These are phyloP conservation scores for Solanum chiquidenum DNA, from an alignment of 257 asterid genomes.

Conservation along the genomic window DNA sequence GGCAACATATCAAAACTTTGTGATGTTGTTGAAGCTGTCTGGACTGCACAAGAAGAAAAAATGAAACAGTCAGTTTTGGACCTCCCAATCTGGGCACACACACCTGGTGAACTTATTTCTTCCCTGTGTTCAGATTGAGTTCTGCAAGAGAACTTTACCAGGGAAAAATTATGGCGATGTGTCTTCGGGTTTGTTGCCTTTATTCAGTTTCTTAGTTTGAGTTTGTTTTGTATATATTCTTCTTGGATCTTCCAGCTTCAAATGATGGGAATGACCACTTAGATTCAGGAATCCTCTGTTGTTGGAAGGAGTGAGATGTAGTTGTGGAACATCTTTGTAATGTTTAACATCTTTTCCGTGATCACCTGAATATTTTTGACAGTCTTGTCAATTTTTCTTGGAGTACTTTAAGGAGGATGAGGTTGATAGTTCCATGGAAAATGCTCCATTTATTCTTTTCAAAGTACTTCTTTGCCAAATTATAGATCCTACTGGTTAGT, in stretches of 20 bases:
- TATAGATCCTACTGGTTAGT: neutral
- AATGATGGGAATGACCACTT: neutral
- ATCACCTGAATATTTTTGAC: neutral
- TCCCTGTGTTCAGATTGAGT: conserved; percentile 33
- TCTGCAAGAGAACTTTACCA: neutral
- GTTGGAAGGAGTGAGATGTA: neutral
- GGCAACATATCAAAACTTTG: conserved; percentile 33
- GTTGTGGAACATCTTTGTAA: neutral
- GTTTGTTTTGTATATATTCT: neutral
- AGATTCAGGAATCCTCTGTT: neutral
- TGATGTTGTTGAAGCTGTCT: conserved; percentile 46
- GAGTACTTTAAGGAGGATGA: neutral
- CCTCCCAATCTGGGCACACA: conserved; percentile 60
- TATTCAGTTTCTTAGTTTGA: neutral
- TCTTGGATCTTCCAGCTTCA: neutral
- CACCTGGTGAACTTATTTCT: conserved; percentile 44
- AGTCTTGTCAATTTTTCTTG: neutral
- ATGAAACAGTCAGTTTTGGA: conserved; percentile 31
- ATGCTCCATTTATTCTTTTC: neutral
- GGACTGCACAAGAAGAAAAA: conserved; percentile 46
- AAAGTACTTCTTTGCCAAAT: neutral
- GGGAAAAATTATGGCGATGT: neutral
- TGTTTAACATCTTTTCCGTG: neutral
- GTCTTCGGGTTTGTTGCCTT: neutral
- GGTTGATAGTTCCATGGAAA: neutral